These are phyloP conservation scores for Beauveria asiatica DNA, from an alignment of 2,329 filamentous ascomycete genomes.

Conservation along the genomic window DNA sequence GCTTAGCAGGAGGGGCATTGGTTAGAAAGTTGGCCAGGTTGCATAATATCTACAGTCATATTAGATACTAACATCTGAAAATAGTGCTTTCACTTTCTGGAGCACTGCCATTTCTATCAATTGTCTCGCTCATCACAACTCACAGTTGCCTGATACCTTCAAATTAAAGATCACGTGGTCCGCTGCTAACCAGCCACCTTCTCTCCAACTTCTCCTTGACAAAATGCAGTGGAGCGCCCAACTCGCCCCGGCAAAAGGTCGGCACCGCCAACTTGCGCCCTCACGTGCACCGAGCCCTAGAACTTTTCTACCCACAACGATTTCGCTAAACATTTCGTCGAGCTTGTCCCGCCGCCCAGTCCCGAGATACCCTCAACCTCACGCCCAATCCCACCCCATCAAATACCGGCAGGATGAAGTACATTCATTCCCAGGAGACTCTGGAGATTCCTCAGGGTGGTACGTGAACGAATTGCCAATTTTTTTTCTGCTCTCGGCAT, in stretches of 20 bases:
- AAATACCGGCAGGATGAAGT: constrained; percentile 83
- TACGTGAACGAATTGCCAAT: constrained; percentile 45
- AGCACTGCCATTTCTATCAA: neutral
- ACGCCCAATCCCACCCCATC: constrained; percentile 32
- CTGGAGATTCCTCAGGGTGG: constrained; percentile 94
- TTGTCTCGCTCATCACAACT: neutral
- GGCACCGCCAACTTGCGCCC: constrained; percentile 18
- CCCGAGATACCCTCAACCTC: constrained; percentile 32
- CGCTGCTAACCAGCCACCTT: neutral
- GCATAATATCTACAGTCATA: too few species aligned
- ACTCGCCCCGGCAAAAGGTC: constrained; percentile 18
- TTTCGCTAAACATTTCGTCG: constrained; percentile 29
- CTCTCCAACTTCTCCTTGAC: neutral
- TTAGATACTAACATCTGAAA: too few species aligned
- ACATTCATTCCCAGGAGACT: constrained; percentile 97
- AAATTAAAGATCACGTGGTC: constrained; percentile 5
- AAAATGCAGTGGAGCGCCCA: constrained; percentile 10
- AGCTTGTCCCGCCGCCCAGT: constrained; percentile 25
- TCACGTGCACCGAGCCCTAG: constrained; percentile 36
- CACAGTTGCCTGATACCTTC: neutral
- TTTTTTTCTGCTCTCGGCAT: constrained; percentile 10
- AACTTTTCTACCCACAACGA: constrained; percentile 38
- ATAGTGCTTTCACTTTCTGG: neutral
- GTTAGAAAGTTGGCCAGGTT: too few species aligned
- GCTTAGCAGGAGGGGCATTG: too few species aligned